Base-by-base conservation (phyloP, 352 stramenopile species). In the Globisporangium cystogenes region DNA sequence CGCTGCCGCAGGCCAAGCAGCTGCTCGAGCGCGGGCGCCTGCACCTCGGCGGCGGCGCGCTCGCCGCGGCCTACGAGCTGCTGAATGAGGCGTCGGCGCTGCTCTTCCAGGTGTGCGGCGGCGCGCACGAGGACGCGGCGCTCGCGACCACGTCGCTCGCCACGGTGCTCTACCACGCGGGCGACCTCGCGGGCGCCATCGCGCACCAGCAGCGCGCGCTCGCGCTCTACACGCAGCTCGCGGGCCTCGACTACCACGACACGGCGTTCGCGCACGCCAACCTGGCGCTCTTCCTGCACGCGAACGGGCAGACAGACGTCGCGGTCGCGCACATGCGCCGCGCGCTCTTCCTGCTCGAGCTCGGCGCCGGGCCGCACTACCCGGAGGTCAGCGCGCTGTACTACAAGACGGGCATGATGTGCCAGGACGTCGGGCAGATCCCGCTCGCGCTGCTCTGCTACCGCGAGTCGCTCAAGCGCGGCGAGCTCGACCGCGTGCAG, bases 401-500 rank as follows among this genome's bases (percentile, higher is more conserved):
- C 66, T 91, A 97, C 68, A 97, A 97, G 65, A 84, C 98, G 68
- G 95, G 93, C 46, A 96, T 87, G 55, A 92, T 98, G 65, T 98
- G 97, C 73, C 86, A 96, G 47, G 87, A 97, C 55, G 74, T 92
- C 21, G 84, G 79, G 4, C 87, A 97, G 45, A 78, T 94, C 42
- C 77, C 79, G 12, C 59, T 93, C 18, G 93, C 95, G 7, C 65
- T 98, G 37, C 64, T 84, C 53, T 98, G 86, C 68, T 82, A 95
- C 62, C 82, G 83, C 40, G 86, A 96, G 51, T 87, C 85, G 49
- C 75, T 96, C 44, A 84, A 87, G 45, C 83, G 86, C 46, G 83
- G 88, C 48, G 83, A 95, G 52, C 82, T 94, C 50, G 87, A 95
- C 50, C 84, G 85, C 55, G 75, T 87, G 36, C 86, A 95, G 64